Evolutionary conservation across 257 asterid genomes (phyloP).

Genomic region (Solanum chmielewskii): DNA sequence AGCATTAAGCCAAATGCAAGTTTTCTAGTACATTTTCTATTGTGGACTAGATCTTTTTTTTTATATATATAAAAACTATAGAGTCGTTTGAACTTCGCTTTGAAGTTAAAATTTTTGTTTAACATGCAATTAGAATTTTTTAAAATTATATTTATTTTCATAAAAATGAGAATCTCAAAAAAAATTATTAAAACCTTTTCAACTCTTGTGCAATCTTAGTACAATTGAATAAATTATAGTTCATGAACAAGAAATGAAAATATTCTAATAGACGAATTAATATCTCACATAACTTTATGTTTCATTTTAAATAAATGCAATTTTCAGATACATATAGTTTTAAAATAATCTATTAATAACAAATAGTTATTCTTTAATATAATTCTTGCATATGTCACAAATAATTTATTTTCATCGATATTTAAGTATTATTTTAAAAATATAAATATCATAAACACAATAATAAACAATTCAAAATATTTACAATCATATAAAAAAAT

Average conservation of each 20-base stretch:
- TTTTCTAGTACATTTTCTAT: not conserved
- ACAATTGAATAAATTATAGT: not conserved
- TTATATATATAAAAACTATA: not conserved
- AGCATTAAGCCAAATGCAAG: not conserved
- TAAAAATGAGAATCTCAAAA: too few species aligned
- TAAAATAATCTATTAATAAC: too few species aligned
- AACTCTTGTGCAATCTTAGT: not conserved
- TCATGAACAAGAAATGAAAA: not conserved
- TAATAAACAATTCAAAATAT: not conserved
- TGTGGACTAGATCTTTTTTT: rapidly evolving
- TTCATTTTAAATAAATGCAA: not conserved
- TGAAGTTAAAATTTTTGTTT: not conserved
- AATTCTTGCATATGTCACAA: rapidly evolving
- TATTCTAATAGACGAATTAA: not conserved
- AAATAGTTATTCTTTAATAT: too few species aligned
- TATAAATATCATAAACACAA: not conserved
- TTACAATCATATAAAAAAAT: not conserved
- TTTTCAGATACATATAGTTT: too few species aligned
- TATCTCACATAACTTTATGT: not conserved
- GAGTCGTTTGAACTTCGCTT: not conserved
- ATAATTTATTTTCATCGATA: not conserved
- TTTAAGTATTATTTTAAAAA: not conserved
- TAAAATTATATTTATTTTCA: not conserved
- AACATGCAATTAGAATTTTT: rapidly evolving
- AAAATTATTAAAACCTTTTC: not conserved